Evolutionary conservation across 192 early-diverging fungal species (phyloP).

Genomic region (Entomortierella chlamydospora): DNA sequence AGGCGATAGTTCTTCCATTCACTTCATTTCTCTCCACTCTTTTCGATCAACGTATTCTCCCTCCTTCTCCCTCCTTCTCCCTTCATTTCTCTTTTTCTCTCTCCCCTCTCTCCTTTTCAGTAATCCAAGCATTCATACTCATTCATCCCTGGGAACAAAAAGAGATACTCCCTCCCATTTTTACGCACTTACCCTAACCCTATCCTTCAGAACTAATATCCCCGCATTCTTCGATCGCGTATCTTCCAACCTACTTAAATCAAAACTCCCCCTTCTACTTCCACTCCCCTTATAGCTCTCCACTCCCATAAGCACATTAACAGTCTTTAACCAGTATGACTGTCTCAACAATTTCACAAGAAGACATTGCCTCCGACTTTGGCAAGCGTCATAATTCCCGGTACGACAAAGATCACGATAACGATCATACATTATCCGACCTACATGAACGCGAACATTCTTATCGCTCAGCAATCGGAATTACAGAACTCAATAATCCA

Average conservation of each 20-base stretch:
- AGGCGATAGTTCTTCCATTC: neutral
- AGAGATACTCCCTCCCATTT: too few species aligned
- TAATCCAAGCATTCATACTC: neutral
- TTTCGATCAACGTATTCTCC: too few species aligned
- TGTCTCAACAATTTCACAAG: slow-evolving; percentile 6
- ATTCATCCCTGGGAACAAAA: neutral
- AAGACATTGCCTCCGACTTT: neutral
- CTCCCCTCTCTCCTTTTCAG: neutral
- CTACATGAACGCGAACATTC: neutral
- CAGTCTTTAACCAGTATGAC: slow-evolving; percentile 2
- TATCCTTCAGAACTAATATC: neutral
- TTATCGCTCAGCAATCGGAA: neutral
- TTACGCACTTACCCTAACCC: neutral
- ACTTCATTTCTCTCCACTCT: too few species aligned
- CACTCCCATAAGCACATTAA: too few species aligned
- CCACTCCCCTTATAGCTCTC: too few species aligned
- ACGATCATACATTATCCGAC: slow-evolving; percentile 5
- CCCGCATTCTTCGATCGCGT: neutral
- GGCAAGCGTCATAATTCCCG: slow-evolving; percentile 3
- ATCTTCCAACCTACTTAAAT: too few species aligned
- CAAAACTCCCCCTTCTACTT: too few species aligned
- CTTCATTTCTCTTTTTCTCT: neutral
- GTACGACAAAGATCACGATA: slow-evolving; percentile 13
- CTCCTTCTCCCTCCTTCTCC: neutral
- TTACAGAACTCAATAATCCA: neutral